A percentile compares a stretch with the other conserved stretches of the same genome.
Conservation (phyloP, 108 stramenopile species). For the Cyclotella baltica region DNA sequence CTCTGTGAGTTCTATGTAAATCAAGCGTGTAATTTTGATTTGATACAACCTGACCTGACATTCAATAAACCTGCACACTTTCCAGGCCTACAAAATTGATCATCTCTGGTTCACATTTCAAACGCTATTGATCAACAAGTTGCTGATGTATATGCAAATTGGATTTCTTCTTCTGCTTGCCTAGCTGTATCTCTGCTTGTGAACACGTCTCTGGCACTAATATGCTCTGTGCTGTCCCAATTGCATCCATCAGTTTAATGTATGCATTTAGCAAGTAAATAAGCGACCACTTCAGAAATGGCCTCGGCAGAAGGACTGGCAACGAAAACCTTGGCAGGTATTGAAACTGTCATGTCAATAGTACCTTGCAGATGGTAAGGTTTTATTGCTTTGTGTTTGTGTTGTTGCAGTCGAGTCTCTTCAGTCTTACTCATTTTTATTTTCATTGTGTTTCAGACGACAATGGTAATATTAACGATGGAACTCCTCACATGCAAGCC, state of each 20-base stretch:
- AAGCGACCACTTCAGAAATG: conserved; percentile 27
- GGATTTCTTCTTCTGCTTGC: conserved; percentile 30
- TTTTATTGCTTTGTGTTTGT: no score
- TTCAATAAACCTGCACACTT: no score
- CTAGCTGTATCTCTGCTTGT: conserved; percentile 44
- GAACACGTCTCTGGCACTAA: conserved; percentile 36
- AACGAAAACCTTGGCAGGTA: conserved; percentile 61
- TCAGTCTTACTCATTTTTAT: no score
- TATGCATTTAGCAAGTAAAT: conserved; percentile 30
- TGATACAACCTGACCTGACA: background rate
- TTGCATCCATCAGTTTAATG: conserved; percentile 26
- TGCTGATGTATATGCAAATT: conserved; percentile 50
- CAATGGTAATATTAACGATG: no score
- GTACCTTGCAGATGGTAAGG: no score
- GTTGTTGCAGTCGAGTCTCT: no score
- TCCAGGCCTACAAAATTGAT: conserved; percentile 40
- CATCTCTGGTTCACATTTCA: conserved; percentile 40
- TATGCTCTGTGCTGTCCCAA: conserved; percentile 51
- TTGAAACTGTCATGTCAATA: no score
- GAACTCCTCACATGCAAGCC: no score
- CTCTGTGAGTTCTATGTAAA: conserved; percentile 22
- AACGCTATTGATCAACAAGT: conserved; percentile 49
- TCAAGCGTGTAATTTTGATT: no score
- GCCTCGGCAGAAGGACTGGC: conserved; percentile 55
- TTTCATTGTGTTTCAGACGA: no score